A percentile compares a stretch with the other conserved stretches of the same genome.
These are phyloP conservation scores for Hsuehochloa calcarea DNA, from an alignment of 176 grass and related monocot species.

Conservation along the genomic window DNA sequence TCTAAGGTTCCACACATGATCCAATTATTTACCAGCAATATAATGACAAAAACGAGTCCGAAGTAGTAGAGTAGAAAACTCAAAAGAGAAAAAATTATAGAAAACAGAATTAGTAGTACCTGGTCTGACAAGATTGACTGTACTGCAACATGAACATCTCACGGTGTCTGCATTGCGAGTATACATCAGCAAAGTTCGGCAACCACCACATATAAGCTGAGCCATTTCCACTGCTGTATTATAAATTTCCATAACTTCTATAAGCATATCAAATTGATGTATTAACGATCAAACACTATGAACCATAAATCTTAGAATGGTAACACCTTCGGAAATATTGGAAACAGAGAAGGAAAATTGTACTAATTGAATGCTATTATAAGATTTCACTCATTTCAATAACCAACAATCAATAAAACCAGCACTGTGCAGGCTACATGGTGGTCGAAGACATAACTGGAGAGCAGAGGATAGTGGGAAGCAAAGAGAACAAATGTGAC, in stretches of 20 bases:
- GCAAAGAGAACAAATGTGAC: not conserved
- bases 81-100: not conserved
- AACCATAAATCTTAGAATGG: not conserved
- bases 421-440: not conserved
- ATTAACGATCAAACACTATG: not conserved
- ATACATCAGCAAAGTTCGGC: constrained; percentile 89
- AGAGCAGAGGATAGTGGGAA: not conserved
- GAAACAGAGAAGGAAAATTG: not conserved
- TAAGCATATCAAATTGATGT: constrained; percentile 16
- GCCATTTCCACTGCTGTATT: constrained; percentile 78
- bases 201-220: constrained; percentile 79
- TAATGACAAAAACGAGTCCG: not conserved
- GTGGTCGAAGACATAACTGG: not conserved
- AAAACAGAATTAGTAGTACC: constrained; percentile 36
- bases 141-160: constrained; percentile 87
- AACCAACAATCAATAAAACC: not conserved
- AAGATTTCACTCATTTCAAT: not conserved
- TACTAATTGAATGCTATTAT: not conserved
- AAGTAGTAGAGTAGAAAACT: not conserved
- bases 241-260: constrained; percentile 10
- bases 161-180: constrained; percentile 65
- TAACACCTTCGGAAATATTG: not conserved
- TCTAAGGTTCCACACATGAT: not conserved
- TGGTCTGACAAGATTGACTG: constrained; percentile 78
- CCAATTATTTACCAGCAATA: not conserved